Conservation (phyloP, 2,329 filamentous ascomycete species). For the Coniochaeta sp. region DNA sequence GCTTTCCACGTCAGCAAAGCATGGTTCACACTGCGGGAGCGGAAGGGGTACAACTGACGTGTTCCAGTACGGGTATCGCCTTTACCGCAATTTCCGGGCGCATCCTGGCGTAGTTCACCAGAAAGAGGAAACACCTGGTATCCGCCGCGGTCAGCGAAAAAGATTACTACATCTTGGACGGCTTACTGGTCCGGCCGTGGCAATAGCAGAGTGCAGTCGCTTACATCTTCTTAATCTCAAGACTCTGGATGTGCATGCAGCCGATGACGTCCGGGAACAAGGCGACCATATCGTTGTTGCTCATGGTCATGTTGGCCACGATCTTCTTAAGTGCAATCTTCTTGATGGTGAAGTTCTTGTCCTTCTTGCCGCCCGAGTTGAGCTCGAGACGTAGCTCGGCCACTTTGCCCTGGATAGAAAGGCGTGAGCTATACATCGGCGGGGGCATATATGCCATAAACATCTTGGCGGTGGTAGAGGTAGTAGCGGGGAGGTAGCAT, state of each 20-base stretch:
- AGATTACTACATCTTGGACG: background rate
- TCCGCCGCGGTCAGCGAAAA: constrained; percentile 7
- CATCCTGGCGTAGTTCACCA: constrained; percentile 94
- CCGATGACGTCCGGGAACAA: constrained; percentile 91
- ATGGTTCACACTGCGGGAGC: background rate
- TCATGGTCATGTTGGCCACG: constrained; percentile 99
- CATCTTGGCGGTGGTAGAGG: constrained; percentile 29
- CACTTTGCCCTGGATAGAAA: constrained; percentile 84
- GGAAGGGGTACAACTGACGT: constrained; percentile 42
- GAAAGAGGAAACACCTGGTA: constrained; percentile 86
- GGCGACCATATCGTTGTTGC: constrained; percentile 99
- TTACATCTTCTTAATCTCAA: constrained; percentile 99
- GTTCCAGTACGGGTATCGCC: constrained; percentile 78
- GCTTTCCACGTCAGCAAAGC: constrained; percentile 11
- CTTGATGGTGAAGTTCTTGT: constrained; percentile 91
- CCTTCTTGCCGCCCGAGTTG: constrained; percentile 90
- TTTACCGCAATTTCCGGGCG: constrained; percentile 92
- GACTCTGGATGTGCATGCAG: constrained; percentile 88
- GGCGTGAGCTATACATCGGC: constrained; percentile 37
- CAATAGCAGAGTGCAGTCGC: constrained; percentile 16
- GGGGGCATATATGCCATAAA: constrained; percentile 47
- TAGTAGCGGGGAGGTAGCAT: constrained; percentile 6
- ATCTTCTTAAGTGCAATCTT: constrained; percentile 99
- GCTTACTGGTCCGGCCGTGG: background rate
- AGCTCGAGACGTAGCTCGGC: constrained; percentile 93